Percentiles rank a stretch among this genome's conserved stretches.
Conservation (phyloP, 164 flowering plant genomes). For the Pachysandra terminalis region DNA sequence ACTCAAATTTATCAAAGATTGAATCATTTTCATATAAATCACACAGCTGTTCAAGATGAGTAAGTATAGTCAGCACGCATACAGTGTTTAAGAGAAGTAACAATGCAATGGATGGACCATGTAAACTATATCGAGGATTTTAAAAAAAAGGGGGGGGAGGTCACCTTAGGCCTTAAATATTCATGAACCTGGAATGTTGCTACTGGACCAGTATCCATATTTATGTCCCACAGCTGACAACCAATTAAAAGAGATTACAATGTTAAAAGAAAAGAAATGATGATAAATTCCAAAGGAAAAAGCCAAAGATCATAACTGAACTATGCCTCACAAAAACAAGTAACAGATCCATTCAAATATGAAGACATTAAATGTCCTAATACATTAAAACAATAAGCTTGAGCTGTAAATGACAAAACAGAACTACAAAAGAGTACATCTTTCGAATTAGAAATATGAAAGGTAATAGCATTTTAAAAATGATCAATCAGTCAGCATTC, state of each 20-base stretch:
- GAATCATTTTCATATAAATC: conserved; percentile 85
- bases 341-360: too few relatives aligned
- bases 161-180: conserved; percentile 76
- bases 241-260: conserved; percentile 7
- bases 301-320: too few relatives aligned
- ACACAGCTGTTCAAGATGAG: conserved; percentile 56
- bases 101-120: neutral
- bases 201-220: conserved; percentile 88
- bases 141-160: too few relatives aligned
- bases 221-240: conserved; percentile 81
- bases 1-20: conserved; percentile 86
- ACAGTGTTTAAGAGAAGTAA: neutral
- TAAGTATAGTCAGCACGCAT: neutral
- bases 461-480: too few relatives aligned
- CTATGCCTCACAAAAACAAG: too few relatives aligned
- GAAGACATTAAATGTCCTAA: too few relatives aligned
- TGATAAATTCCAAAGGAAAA: neutral
- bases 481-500: too few relatives aligned
- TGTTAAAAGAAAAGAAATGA: conserved; percentile 4
- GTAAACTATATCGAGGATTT: neutral
- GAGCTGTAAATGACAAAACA: too few relatives aligned
- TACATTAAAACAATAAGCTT: too few relatives aligned
- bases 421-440: too few relatives aligned
- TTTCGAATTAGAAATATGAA: too few relatives aligned
- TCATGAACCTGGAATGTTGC: conserved; percentile 89